A percentile compares a stretch with the other conserved stretches of the same genome.
Conservation (phyloP, 2,329 filamentous ascomycete genomes). For the Fusarium subtropicale region DNA sequence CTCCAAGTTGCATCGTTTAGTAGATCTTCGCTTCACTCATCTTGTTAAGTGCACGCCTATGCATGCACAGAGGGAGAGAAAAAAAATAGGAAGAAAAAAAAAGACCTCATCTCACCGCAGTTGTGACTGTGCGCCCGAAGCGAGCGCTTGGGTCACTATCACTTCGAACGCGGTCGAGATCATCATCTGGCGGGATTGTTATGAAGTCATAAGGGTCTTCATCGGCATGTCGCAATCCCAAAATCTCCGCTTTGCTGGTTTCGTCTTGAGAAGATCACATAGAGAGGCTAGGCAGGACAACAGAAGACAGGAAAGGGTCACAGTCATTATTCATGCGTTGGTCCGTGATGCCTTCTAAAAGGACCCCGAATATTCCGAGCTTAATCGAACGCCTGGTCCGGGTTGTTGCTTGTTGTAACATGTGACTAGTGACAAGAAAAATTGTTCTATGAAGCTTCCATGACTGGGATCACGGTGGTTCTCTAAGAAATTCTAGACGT, state of each 20-base stretch:
- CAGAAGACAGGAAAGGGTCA: neutral
- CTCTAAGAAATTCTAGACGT: neutral
- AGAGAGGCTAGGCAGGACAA: neutral
- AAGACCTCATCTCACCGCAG: conserved; percentile 38
- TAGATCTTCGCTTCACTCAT: conserved; percentile 33
- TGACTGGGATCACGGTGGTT: neutral
- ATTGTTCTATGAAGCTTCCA: conserved; percentile 24
- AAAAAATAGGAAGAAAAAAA: conserved; percentile 1
- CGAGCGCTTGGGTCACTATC: conserved; percentile 31
- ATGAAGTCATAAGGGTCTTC: conserved; percentile 51
- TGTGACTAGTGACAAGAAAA: neutral
- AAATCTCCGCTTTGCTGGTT: conserved; percentile 2
- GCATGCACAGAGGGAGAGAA: neutral
- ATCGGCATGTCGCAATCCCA: conserved; percentile 22
- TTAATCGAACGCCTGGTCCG: conserved; percentile 8
- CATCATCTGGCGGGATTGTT: conserved; percentile 17
- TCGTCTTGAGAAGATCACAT: conserved; percentile 7
- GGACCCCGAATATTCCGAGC: conserved; percentile 19
- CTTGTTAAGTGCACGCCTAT: conserved; percentile 32
- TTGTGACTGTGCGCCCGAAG: conserved; percentile 41
- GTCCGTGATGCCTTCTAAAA: conserved; percentile 9
- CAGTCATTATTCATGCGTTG: conserved; percentile 21
- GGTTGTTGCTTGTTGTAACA: neutral
- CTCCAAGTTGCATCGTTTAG: conserved; percentile 4
- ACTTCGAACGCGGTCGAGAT: conserved; percentile 25